Evolutionary conservation across 2,329 filamentous ascomycete genomes (phyloP), one percentile per base, ranked within the genome.

Genomic region (Uncinocarpus reesii): DNA sequence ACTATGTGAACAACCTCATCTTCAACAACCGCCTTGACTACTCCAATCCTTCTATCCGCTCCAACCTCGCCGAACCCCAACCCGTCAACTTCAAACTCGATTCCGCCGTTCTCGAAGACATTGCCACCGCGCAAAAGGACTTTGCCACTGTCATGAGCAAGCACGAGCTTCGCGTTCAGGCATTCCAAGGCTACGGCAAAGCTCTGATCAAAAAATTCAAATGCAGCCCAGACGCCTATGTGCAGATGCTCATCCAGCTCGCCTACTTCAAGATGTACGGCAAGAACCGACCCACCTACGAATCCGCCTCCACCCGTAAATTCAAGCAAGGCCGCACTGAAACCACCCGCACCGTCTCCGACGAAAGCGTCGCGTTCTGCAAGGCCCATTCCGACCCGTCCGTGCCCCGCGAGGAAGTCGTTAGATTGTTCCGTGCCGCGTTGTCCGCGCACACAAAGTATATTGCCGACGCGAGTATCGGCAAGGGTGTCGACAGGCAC

Each of bases 211-310:
- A 98, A 81, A 93, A 95, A 70, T 96, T 98, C 81, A 93, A 88
- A 73, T 95, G 86, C 79, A 93, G 86, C 21, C 92, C 92, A 24
- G 93, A 98, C 61, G 92, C 90, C 26, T 98, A 93, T 67, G 88
- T 96, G 35, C 92, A 98, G 71, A 92, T 98, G 87, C 74, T 95
- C 66, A 98, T 98, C 66, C 92, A 98, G 69, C 80, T 96, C 46
- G 92, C 92, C 32, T 98, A 98, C 76, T 83, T 83, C 77, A 96
- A 96, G 73, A 95, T 98, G 86, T 95, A 93, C 70, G 92, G 92
- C 75, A 87, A 89, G 76, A 95, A 89, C 76, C 79, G 92, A 3
- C 92, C 92, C 1, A 98, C 93, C 0, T 98, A 98, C 73, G 92
- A 98, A 71, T 95, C 89, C 4, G 92, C 92, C 20, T 83, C 92